These are phyloP conservation scores for Telfairia occidentalis DNA, from an alignment of 331 rosid species.

Conservation along the genomic window DNA sequence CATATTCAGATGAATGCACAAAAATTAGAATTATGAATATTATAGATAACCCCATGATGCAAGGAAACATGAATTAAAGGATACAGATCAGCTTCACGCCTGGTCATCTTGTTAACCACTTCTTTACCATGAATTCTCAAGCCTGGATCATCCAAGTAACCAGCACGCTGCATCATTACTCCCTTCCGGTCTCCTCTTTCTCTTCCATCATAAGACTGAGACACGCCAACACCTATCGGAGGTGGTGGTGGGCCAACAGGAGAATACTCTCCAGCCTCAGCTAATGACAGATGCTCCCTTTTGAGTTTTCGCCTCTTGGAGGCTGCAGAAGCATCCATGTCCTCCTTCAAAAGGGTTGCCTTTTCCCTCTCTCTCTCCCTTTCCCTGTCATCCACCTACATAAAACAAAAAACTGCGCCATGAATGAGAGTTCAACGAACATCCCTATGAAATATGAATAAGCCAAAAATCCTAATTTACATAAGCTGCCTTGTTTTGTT, in stretches of 20 bases:
- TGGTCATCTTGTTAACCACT: conserved; percentile 63
- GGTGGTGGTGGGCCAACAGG: conserved; percentile 77
- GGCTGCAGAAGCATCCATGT: conserved; percentile 54
- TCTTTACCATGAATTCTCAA: conserved; percentile 79
- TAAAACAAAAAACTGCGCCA: not conserved
- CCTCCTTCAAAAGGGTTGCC: conserved; percentile 66
- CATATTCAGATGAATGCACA: not conserved
- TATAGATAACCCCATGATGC: conserved; percentile 1
- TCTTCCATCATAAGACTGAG: conserved; percentile 77
- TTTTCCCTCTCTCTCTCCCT: conserved; percentile 68
- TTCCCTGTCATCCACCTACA: conserved; percentile 66
- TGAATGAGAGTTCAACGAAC: not conserved
- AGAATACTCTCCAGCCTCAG: conserved; percentile 90
- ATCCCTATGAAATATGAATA: not conserved
- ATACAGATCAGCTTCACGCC: conserved; percentile 89
- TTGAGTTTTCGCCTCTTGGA: conserved; percentile 91
- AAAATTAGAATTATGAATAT: not conserved
- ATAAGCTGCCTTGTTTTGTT: not conserved
- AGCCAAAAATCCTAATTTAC: not conserved
- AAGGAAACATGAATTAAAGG: conserved; percentile 29
- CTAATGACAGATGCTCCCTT: conserved; percentile 65
- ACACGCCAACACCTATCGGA: conserved; percentile 32
- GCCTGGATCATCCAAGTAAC: conserved; percentile 70
- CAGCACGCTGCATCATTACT: conserved; percentile 48
- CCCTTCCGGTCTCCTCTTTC: conserved; percentile 93